A percentile compares a stretch with the other conserved stretches of the same genome.
phyloP scores from a whole-genome alignment of 441 rosid species.

The Raphanus hybrid region DNA sequence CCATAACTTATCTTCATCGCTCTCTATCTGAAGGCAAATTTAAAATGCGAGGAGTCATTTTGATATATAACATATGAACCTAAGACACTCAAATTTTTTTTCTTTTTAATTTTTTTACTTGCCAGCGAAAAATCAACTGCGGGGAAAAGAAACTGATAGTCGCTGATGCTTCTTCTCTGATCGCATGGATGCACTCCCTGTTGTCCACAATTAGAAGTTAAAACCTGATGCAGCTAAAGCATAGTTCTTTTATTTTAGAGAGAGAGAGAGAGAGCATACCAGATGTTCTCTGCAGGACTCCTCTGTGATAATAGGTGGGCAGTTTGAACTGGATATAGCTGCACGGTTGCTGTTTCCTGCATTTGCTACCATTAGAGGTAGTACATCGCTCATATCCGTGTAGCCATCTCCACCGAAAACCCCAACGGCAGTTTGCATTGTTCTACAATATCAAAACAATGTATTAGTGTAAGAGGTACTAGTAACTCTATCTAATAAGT shows the following conservation, averaged over 20 bases:
- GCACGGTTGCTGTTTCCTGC: slow-evolving; percentile 76
- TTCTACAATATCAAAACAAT: slow-evolving; percentile 50
- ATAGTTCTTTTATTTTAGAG: not conserved
- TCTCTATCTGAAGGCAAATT: slow-evolving; percentile 64
- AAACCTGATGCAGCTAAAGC: slow-evolving; percentile 15
- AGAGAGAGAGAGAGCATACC: slow-evolving; percentile 49
- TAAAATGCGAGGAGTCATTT: slow-evolving; percentile 35
- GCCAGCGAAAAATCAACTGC: slow-evolving; percentile 94
- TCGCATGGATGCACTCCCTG: slow-evolving; percentile 99
- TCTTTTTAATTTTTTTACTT: slow-evolving; percentile 46
- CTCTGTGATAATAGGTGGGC: slow-evolving; percentile 78
- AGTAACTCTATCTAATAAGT: no score
- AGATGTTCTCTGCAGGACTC: slow-evolving; percentile 96
- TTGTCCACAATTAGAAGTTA: slow-evolving; percentile 31
- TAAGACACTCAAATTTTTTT: slow-evolving; percentile 23
- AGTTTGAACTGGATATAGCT: slow-evolving; percentile 83
- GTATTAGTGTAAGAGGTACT: no score
- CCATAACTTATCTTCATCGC: slow-evolving; percentile 77
- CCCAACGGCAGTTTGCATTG: slow-evolving; percentile 97
- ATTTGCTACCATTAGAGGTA: slow-evolving; percentile 94
- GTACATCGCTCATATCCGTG: slow-evolving; percentile 58
- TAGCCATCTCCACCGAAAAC: slow-evolving; percentile 92
- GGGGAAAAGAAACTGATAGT: slow-evolving; percentile 87
- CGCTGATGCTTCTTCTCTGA: slow-evolving; percentile 73
- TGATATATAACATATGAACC: slow-evolving; percentile 1